These are phyloP conservation scores for Fusarium dimerum DNA, from an alignment of 2,329 filamentous ascomycete genomes.

Conservation along the genomic window DNA sequence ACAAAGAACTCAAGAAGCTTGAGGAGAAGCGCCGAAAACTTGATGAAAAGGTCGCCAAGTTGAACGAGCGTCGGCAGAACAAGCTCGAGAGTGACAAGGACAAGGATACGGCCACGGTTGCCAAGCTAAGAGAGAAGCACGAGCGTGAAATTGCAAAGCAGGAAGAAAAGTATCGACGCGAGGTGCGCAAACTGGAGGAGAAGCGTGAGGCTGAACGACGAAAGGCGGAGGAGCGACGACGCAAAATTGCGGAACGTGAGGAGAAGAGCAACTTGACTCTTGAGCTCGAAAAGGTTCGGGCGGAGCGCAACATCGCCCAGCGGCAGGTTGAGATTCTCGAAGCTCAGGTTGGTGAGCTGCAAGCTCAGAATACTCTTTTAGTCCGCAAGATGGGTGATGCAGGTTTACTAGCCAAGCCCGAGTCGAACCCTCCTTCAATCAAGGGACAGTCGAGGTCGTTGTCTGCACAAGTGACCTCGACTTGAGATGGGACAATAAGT, in stretches of 20 bases:
- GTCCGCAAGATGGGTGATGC: constrained; percentile 53
- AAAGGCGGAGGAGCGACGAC: constrained; percentile 55
- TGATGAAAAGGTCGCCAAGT: constrained; percentile 61
- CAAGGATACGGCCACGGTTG: constrained; percentile 51
- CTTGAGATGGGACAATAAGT: constrained; percentile 1
- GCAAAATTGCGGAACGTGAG: constrained; percentile 55
- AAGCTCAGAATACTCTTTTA: constrained; percentile 60
- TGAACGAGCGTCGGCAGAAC: constrained; percentile 48
- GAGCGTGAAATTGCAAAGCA: constrained; percentile 64
- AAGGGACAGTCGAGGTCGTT: constrained; percentile 13
- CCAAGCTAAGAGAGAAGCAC: constrained; percentile 64
- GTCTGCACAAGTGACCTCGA: constrained; percentile 2
- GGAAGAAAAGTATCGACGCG: constrained; percentile 65
- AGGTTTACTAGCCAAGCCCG: constrained; percentile 38
- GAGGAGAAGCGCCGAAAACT: constrained; percentile 61
- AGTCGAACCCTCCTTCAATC: constrained; percentile 40
- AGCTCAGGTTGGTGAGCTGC: constrained; percentile 56
- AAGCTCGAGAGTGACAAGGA: constrained; percentile 50
- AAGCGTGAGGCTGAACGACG: constrained; percentile 62
- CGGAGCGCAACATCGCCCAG: constrained; percentile 54
- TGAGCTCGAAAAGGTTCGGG: constrained; percentile 53
- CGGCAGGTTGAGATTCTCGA: constrained; percentile 57
- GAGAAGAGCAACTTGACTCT: constrained; percentile 49
- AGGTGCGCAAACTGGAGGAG: constrained; percentile 65
- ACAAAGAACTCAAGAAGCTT: constrained; percentile 67